Evolutionary conservation across 768 basidiomycete species (phyloP).

Genomic region (Termitomyces eurrhizus): DNA sequence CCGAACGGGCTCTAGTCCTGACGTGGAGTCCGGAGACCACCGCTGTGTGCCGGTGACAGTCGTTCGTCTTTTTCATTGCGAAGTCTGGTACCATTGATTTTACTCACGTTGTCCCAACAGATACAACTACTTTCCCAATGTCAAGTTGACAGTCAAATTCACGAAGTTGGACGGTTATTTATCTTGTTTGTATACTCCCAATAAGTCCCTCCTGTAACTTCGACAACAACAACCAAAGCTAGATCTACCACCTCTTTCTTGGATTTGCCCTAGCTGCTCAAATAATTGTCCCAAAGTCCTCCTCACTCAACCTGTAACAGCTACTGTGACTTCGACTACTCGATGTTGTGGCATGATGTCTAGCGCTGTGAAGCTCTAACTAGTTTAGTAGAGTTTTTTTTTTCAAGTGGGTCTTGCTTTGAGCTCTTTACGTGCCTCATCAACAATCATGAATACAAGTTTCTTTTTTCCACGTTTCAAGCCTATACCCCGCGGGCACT

Average conservation of each 20-base stretch:
- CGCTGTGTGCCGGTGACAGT: not conserved
- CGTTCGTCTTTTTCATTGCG: not conserved
- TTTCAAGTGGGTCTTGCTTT: not conserved
- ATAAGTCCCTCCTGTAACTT: not conserved
- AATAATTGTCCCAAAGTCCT: not conserved
- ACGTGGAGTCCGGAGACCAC: not conserved
- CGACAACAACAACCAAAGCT: not conserved
- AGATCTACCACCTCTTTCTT: not conserved
- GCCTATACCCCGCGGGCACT: not conserved
- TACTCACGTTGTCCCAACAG: not conserved
- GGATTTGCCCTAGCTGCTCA: not conserved
- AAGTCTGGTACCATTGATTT: not conserved
- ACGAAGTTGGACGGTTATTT: not conserved
- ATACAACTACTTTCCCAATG: not conserved
- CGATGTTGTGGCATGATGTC: not conserved
- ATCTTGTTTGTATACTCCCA: not conserved
- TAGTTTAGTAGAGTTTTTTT: not conserved
- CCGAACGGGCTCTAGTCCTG: too few relatives aligned
- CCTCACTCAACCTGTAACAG: not conserved
- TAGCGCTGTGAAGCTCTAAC: not conserved
- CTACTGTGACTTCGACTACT: not conserved
- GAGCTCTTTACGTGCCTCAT: not conserved
- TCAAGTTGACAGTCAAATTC: not conserved
- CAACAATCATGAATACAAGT: not conserved
- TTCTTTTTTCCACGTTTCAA: not conserved